Evolutionary conservation across 148 eudicot genomes (phyloP).

Genomic region (Simmondsia chinensis): DNA sequence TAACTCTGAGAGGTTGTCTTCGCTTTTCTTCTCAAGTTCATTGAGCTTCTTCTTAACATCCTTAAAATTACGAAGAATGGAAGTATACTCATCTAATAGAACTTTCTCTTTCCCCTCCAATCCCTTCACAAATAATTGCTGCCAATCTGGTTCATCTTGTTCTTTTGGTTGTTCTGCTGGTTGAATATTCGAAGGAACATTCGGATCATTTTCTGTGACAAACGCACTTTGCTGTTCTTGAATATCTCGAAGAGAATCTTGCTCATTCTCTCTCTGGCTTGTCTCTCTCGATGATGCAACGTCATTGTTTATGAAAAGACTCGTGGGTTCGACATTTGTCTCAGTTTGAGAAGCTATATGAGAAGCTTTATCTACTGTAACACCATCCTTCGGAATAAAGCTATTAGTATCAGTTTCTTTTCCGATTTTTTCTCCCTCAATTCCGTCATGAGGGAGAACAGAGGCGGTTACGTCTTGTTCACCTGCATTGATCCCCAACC

Average conservation of each 20-base stretch:
- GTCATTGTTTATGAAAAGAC: not conserved
- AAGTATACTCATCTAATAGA: constrained; percentile 59
- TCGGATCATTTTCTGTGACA: constrained; percentile 8
- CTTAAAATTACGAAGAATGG: constrained; percentile 58
- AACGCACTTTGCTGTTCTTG: constrained; percentile 4
- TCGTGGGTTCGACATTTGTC: constrained; percentile 2
- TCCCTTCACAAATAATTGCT: constrained; percentile 48
- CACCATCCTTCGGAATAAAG: not conserved
- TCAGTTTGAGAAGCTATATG: not conserved
- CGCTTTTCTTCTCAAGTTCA: constrained; percentile 51
- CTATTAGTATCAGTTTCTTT: too few relatives aligned
- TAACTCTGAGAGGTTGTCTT: constrained; percentile 27
- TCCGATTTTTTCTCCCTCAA: not conserved
- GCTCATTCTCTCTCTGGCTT: not conserved
- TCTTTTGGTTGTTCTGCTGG: constrained; percentile 10
- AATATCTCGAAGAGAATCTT: constrained; percentile 3
- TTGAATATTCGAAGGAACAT: not conserved
- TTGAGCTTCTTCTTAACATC: constrained; percentile 54
- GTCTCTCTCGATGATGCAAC: not conserved
- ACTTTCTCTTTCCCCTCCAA: constrained; percentile 65
- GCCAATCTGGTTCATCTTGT: constrained; percentile 55
- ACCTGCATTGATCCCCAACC: not conserved
- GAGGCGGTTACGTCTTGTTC: constrained; percentile 3
- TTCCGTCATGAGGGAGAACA: constrained; percentile 4
- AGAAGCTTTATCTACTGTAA: not conserved